Percentiles rank a stretch among this genome's conserved stretches.
Evolutionary conservation across 176 grass and related monocot genomes (phyloP).

Genomic region (Eragrostis nindensis): DNA sequence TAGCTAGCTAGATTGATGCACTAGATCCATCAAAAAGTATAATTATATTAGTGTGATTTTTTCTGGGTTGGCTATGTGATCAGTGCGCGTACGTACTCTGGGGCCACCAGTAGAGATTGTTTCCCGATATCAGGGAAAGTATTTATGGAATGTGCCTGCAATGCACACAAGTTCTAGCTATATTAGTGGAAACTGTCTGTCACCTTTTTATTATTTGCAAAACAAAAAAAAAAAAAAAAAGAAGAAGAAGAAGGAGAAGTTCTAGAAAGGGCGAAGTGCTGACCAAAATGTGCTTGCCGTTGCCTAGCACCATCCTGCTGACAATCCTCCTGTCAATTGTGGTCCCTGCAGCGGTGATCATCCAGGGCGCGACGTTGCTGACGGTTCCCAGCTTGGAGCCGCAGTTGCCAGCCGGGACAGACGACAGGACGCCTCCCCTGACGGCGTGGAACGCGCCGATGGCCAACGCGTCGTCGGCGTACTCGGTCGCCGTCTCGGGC

Average conservation of each 20-base stretch:
- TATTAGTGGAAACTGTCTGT: no score
- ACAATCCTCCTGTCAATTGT: slow-evolving; percentile 6
- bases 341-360: background rate
- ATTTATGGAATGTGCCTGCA: background rate
- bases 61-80: background rate
- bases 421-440: slow-evolving; percentile 13
- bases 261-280: background rate
- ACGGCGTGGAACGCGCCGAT: slow-evolving; percentile 48
- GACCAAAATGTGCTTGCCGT: background rate
- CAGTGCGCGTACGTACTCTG: background rate
- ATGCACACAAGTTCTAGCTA: background rate
- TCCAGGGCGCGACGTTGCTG: slow-evolving; percentile 50
- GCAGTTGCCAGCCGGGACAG: slow-evolving; percentile 32
- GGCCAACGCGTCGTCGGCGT: fast-evolving
- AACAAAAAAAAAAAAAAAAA: no score
- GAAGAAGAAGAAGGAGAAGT: no score
- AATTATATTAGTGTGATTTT: no score
- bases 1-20: no score
- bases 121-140: background rate
- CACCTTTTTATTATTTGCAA: no score
- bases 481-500: background rate
- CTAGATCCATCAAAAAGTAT: no score
- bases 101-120: slow-evolving; percentile 16
- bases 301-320: slow-evolving; percentile 11
- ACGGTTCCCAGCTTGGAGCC: background rate